Conservation (phyloP, 305 asterid genomes). For the Fraxinus sp. region DNA sequence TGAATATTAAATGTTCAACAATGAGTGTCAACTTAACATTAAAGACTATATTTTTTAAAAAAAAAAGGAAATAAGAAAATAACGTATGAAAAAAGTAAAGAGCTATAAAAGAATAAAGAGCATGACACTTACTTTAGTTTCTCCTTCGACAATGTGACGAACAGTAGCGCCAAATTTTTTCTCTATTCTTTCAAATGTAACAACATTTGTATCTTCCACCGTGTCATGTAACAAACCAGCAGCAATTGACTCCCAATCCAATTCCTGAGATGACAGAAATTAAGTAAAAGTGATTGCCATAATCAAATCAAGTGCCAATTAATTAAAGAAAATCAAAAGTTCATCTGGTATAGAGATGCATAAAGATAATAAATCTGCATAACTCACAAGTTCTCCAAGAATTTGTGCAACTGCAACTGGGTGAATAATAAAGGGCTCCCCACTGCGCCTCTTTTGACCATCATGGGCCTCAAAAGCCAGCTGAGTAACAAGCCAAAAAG, state of each 20-base stretch:
- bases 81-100: background rate
- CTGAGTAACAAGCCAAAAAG: constrained; percentile 35
- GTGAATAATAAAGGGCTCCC: constrained; percentile 91
- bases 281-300: background rate
- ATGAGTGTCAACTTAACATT: constrained; percentile 7
- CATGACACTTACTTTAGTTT: constrained; percentile 65
- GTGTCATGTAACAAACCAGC: constrained; percentile 97
- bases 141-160: constrained; percentile 93
- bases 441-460: constrained; percentile 96
- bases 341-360: background rate
- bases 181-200: constrained; percentile 84
- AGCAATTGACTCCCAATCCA: constrained; percentile 95
- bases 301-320: background rate
- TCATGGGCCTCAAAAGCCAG: constrained; percentile 94
- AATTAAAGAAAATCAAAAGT: background rate
- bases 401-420: constrained; percentile 97
- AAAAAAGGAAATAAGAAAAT: background rate
- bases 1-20: constrained; percentile 19
- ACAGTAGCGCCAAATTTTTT: constrained; percentile 72
- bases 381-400: constrained; percentile 87
- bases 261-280: constrained; percentile 51
- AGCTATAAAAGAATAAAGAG: background rate
- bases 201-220: constrained; percentile 82
- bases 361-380: background rate
- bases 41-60: background rate